Evolutionary conservation across 768 basidiomycete genomes (phyloP), one percentile per base, ranked within the genome.

Genomic region (Serendipita sp.): DNA sequence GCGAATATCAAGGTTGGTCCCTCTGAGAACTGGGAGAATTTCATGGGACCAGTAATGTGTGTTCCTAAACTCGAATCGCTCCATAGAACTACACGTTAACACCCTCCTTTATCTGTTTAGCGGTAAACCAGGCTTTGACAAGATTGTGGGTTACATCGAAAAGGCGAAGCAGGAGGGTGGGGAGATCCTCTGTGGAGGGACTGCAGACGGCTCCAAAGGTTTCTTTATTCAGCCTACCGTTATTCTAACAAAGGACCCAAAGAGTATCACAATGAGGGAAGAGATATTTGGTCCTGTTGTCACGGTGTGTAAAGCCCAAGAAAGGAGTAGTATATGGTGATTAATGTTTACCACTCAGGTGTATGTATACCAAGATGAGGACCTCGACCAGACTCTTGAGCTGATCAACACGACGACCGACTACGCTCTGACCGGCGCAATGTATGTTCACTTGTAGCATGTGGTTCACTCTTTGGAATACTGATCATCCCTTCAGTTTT

Each of bases 221-320:
- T 99, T 83, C 79, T 98, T 86, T 73, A 77, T 99, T 64, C 83
- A 93, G 71, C 96, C 96, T 2, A 99, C 96, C 5, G 83, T 97
- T 63, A 94, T 99, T 69, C 74, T 90, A 64, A 95, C 86, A 68
- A 88, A 88, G 70, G 90, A 98, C 71, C 92, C 96, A 42, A 82
- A 82, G 64, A 88, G 84, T 1, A 73, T 94, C 45, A 94, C 93
- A 1, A 89, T 99, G 82, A 81, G 80, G 4, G 90, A 97, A 67
- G 96, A 99, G 75, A 89, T 99, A 68, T 98, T 99, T 68, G 96
- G 96, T 1, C 96, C 96, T 26, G 94, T 98, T 38, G 68, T 97
- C 61, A 95, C 94, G 38, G 90, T 90, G 66, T 56, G 76, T 68
- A n/a, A 44, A 42, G 50, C 3, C 3, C 38, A 22, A 9, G 34